These are phyloP conservation scores for Coemansia biformis DNA, from an alignment of 192 early-diverging fungal species.

Conservation along the genomic window DNA sequence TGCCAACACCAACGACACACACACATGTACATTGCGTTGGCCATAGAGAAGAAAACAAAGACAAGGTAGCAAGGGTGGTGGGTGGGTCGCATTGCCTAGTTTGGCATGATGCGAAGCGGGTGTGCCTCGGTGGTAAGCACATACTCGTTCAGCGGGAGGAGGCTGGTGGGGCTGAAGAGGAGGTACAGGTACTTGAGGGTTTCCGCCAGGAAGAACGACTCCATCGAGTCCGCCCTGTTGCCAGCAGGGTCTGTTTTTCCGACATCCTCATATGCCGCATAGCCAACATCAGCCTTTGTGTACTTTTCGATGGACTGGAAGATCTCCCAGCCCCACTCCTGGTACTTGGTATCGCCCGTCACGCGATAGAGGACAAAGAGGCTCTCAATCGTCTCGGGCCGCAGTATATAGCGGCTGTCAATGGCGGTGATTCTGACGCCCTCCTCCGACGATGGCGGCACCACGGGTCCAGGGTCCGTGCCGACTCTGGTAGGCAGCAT, in stretches of 20 bases:
- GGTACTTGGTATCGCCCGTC: constrained; percentile 77
- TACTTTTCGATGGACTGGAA: constrained; percentile 81
- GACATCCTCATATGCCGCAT: constrained; percentile 48
- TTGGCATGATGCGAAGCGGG: constrained; percentile 56
- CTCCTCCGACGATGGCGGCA: no score
- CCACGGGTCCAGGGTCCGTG: no score
- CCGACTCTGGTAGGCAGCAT: no score
- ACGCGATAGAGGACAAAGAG: constrained; percentile 79
- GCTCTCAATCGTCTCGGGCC: constrained; percentile 86
- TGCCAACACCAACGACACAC: no score
- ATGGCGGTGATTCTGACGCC: no score
- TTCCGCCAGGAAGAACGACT: constrained; percentile 89
- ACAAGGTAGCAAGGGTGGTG: not conserved
- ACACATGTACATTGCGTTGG: no score
- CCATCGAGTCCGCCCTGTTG: constrained; percentile 41
- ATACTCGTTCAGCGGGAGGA: constrained; percentile 70
- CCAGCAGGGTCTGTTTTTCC: not conserved
- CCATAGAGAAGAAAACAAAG: not conserved
- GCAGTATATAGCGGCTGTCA: constrained; percentile 61
- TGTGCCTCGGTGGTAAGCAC: constrained; percentile 97
- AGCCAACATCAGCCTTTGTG: constrained; percentile 60
- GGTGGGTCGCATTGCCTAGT: no score
- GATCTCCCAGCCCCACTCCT: constrained; percentile 77
- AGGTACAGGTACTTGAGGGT: constrained; percentile 94
- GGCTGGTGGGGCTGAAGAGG: constrained; percentile 65